Evolutionary conservation across 495 filamentous ascomycete genomes (phyloP).

Genomic region (Hypoxylon lienhwacheense): DNA sequence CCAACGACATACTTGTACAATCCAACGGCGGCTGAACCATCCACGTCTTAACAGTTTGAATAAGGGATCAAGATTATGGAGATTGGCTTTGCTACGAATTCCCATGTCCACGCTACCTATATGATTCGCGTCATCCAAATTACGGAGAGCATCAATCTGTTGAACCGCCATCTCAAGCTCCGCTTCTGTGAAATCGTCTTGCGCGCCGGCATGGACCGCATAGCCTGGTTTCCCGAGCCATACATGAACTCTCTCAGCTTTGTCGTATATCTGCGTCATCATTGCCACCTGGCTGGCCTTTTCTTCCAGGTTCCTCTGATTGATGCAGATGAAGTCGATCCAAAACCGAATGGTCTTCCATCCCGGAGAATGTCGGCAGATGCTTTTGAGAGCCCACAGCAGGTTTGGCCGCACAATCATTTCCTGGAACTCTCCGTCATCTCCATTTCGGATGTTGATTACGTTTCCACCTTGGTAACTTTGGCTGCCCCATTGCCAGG

Average conservation of each 20-base stretch:
- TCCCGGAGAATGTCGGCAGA: neutral
- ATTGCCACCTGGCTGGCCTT: constrained; percentile 8
- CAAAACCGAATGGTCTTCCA: neutral
- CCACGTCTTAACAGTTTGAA: constrained; percentile 17
- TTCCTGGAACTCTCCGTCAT: neutral
- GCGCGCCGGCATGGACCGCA: neutral
- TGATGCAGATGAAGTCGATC: constrained; percentile 4
- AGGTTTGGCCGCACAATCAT: constrained; percentile 2
- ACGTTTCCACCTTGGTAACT: neutral
- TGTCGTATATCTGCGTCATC: constrained; percentile 15
- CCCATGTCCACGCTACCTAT: constrained; percentile 18
- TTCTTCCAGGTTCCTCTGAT: neutral
- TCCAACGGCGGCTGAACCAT: constrained; percentile 22
- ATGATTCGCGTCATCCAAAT: constrained; percentile 15
- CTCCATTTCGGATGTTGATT: neutral
- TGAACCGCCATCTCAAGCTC: constrained; percentile 4
- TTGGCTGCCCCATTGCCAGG: constrained; percentile 10
- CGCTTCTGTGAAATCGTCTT: constrained; percentile 2
- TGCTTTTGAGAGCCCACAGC: neutral
- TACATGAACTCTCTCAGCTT: constrained; percentile 1
- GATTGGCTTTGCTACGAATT: constrained; percentile 6
- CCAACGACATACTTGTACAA: constrained; percentile 8
- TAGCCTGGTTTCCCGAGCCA: constrained; percentile 16
- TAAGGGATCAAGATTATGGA: constrained; percentile 14
- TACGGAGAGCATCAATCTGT: constrained; percentile 3